Evolutionary conservation across 2,329 filamentous ascomycete genomes (phyloP).

Genomic region (Rosellinia necatrix): DNA sequence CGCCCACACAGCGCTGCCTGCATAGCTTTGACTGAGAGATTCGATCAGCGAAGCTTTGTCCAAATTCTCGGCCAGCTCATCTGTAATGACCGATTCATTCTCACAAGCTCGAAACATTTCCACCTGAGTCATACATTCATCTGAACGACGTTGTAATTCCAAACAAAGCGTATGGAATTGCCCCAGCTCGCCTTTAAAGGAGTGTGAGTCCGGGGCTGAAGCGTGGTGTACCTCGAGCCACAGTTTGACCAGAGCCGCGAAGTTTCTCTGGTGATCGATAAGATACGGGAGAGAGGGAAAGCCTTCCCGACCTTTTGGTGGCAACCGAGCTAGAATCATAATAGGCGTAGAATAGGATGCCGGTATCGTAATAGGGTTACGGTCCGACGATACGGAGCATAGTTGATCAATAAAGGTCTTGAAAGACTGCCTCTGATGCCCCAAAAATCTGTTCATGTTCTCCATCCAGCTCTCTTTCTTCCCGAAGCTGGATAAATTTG

Average conservation of each 20-base stretch:
- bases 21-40: conserved; percentile 44
- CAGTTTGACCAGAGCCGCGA: conserved; percentile 79
- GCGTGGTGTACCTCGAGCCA: conserved; percentile 67
- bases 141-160: conserved; percentile 55
- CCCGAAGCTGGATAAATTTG: conserved; percentile 88
- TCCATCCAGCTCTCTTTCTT: conserved; percentile 99
- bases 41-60: conserved; percentile 50
- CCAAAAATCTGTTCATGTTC: conserved; percentile 91
- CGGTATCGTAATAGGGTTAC: conserved; percentile 67
- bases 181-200: conserved; percentile 57
- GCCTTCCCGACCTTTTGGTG: conserved; percentile 81
- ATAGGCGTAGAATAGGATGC: conserved; percentile 91
- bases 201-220: conserved; percentile 40
- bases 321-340: conserved; percentile 82
- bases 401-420: conserved; percentile 86
- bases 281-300: conserved; percentile 93
- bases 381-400: conserved; percentile 79
- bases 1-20: conserved; percentile 42
- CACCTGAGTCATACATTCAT: conserved; percentile 56
- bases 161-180: conserved; percentile 58
- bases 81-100: conserved; percentile 38
- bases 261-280: conserved; percentile 85
- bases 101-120: conserved; percentile 51
- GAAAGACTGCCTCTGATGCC: conserved; percentile 75
- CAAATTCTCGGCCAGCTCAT: conserved; percentile 52